These are phyloP conservation scores for Aureobasidium sp. DNA, from an alignment of 2,329 filamentous ascomycete genomes.

Conservation along the genomic window DNA sequence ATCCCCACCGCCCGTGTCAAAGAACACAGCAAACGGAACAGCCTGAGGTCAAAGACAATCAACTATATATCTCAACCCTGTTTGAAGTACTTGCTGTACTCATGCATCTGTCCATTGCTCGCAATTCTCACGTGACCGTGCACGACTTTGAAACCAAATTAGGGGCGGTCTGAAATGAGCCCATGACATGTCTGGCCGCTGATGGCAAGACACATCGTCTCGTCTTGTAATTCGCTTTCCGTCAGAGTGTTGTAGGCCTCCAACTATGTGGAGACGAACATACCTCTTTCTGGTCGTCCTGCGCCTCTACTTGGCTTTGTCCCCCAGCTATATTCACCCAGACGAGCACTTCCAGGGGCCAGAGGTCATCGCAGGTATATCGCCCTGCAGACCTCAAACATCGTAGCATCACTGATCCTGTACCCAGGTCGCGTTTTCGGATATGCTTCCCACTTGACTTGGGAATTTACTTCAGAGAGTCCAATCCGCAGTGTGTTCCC, in stretches of 20 bases:
- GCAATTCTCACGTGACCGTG: conserved; percentile 9
- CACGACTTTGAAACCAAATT: conserved; percentile 10
- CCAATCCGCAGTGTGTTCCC: conserved; percentile 96
- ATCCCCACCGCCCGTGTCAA: neutral
- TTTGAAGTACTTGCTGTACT: neutral
- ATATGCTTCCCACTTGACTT: conserved; percentile 83
- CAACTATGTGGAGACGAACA: conserved; percentile 77
- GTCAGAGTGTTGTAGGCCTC: neutral
- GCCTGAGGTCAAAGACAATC: neutral
- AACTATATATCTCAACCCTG: neutral
- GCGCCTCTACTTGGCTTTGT: conserved; percentile 88
- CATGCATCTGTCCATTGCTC: neutral
- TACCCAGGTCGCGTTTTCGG: conserved; percentile 76
- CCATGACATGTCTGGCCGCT: neutral
- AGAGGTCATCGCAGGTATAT: conserved; percentile 89
- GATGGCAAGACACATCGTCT: neutral
- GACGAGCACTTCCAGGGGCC: conserved; percentile 99
- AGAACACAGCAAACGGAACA: neutral
- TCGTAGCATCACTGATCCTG: neutral
- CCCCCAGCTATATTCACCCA: conserved; percentile 92
- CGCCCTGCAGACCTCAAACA: neutral
- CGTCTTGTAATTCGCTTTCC: neutral
- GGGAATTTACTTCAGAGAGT: conserved; percentile 86
- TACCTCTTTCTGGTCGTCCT: conserved; percentile 80
- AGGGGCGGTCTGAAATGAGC: conserved; percentile 8